Conservation (phyloP, 208 protist genomes). For the Leishmania tarentolae region DNA sequence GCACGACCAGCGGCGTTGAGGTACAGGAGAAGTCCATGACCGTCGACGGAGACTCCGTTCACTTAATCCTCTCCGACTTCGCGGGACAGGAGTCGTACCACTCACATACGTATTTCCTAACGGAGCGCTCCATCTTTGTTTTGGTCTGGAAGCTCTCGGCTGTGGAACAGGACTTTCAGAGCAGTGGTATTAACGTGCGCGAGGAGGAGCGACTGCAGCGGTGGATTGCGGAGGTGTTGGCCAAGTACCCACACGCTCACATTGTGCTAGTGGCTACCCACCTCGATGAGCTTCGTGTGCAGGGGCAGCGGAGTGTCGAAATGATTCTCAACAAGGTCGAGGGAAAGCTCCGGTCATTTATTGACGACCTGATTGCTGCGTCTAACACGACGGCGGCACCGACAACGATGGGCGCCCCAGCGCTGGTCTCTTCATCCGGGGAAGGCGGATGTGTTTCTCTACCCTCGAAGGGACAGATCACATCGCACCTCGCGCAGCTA, state of each 20-base stretch:
- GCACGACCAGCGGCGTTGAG: constrained; percentile 82
- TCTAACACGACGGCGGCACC: constrained; percentile 25
- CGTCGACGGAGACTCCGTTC: constrained; percentile 57
- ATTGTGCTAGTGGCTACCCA: constrained; percentile 89
- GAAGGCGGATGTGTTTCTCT: background rate
- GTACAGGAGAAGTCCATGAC: constrained; percentile 60
- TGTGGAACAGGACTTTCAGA: constrained; percentile 85
- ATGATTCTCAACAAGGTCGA: constrained; percentile 86
- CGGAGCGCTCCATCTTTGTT: constrained; percentile 81
- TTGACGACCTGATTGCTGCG: constrained; percentile 52
- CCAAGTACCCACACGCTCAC: constrained; percentile 75
- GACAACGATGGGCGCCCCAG: background rate
- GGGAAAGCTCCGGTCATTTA: constrained; percentile 58
- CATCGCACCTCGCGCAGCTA: background rate
- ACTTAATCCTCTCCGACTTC: constrained; percentile 85
- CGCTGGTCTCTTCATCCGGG: background rate
- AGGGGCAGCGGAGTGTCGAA: constrained; percentile 83
- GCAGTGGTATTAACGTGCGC: constrained; percentile 68
- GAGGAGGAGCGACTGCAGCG: constrained; percentile 87
- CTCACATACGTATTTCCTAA: constrained; percentile 87
- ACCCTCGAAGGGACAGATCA: background rate
- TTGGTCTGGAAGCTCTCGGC: constrained; percentile 92
- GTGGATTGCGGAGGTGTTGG: constrained; percentile 88
- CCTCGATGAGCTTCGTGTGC: constrained; percentile 87
- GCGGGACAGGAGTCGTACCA: constrained; percentile 89